Evolutionary conservation across 129 eudicot genomes (phyloP).

Genomic region (Apium graveolens): DNA sequence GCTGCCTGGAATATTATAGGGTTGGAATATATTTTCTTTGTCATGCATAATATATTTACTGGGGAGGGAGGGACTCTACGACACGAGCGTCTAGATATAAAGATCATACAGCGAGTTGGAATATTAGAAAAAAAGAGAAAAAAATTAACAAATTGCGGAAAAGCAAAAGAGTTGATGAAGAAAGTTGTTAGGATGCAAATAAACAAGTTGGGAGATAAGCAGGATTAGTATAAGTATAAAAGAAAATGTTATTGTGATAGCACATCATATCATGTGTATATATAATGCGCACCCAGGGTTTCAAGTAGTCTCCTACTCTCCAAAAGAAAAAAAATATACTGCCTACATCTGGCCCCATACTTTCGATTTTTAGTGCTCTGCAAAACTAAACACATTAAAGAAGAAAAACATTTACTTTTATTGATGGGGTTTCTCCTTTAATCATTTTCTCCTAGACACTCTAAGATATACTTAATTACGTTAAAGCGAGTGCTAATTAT

Average conservation of each 20-base stretch:
- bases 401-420: slow-evolving; percentile 7
- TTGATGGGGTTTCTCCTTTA: slow-evolving; percentile 30
- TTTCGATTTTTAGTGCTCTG: slow-evolving; percentile 16
- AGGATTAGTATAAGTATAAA: slow-evolving; percentile 29
- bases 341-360: slow-evolving; percentile 20
- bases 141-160: not conserved
- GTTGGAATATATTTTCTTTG: not conserved
- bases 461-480: slow-evolving; percentile 3
- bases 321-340: not conserved
- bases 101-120: slow-evolving; percentile 14
- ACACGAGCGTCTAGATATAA: slow-evolving; percentile 11
- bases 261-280: slow-evolving; percentile 5
- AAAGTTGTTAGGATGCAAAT: slow-evolving; percentile 18
- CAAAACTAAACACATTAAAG: slow-evolving; percentile 7
- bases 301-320: slow-evolving; percentile 16
- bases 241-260: slow-evolving; percentile 6
- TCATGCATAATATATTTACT: not conserved
- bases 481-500: slow-evolving; percentile 7
- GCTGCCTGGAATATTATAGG: not conserved
- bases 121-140: not conserved
- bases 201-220: slow-evolving; percentile 17
- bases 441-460: slow-evolving; percentile 24
- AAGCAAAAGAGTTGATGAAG: slow-evolving; percentile 3
- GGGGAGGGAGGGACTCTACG: slow-evolving; percentile 12
- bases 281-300: slow-evolving; percentile 24